These are phyloP conservation scores for Cocos nucifera DNA, from an alignment of 176 grass and related monocot species.

Conservation along the genomic window DNA sequence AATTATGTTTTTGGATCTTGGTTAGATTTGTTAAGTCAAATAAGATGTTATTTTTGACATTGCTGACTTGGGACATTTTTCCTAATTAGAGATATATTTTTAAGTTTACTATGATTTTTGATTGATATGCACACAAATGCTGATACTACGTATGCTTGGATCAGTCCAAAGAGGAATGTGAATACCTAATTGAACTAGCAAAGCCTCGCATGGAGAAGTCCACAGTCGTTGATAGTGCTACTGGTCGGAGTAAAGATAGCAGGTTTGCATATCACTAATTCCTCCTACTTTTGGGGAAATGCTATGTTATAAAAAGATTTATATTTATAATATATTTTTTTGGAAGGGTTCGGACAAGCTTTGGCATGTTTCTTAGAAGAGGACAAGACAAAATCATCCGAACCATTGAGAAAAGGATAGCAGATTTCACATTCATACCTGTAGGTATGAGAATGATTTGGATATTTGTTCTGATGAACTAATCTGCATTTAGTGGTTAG, in stretches of 20 bases:
- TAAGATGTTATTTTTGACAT: background rate
- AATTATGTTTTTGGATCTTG: no score
- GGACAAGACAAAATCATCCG: slow-evolving; percentile 64
- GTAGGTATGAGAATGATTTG: slow-evolving; percentile 35
- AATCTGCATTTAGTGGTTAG: no score
- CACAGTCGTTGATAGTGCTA: slow-evolving; percentile 77
- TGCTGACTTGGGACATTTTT: no score
- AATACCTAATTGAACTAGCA: slow-evolving; percentile 74
- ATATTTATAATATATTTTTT: background rate
- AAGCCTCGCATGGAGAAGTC: slow-evolving; percentile 88
- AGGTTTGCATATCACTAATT: slow-evolving; percentile 39
- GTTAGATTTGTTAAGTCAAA: no score
- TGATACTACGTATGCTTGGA: slow-evolving; percentile 16
- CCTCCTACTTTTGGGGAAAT: slow-evolving; percentile 9
- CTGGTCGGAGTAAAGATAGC: slow-evolving; percentile 84
- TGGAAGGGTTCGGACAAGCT: slow-evolving; percentile 84
- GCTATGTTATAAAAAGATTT: slow-evolving; percentile 7
- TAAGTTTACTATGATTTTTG: background rate
- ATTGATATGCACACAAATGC: background rate
- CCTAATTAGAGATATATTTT: background rate
- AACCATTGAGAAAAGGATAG: slow-evolving; percentile 89
- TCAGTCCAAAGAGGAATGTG: slow-evolving; percentile 95
- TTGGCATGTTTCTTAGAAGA: slow-evolving; percentile 94
- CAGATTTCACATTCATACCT: slow-evolving; percentile 94
- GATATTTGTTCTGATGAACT: background rate